phyloP scores from a whole-genome alignment of 2,329 filamentous ascomycete species.

The Hypoxylon sp. region DNA sequence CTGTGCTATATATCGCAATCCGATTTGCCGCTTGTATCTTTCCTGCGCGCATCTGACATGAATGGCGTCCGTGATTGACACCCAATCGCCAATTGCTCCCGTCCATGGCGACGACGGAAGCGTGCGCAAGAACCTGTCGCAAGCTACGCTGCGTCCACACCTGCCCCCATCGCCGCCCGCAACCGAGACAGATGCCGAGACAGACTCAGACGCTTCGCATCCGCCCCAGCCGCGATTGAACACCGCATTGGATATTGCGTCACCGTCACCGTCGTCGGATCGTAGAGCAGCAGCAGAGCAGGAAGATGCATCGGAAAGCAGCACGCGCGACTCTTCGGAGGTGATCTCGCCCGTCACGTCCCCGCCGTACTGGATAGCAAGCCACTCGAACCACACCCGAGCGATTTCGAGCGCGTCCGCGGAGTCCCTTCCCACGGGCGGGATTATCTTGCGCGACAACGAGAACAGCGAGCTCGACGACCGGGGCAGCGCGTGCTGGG shows the following conservation, averaged over 20 bases:
- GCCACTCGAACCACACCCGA: slow-evolving; percentile 55
- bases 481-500: slow-evolving; percentile 69
- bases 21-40: slow-evolving; percentile 16
- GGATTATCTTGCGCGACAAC: slow-evolving; percentile 75
- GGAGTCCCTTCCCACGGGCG: slow-evolving; percentile 64
- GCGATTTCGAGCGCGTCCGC: slow-evolving; percentile 64
- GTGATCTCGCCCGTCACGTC: slow-evolving; percentile 52
- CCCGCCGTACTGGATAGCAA: slow-evolving; percentile 59
- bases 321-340: slow-evolving; percentile 33
- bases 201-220: slow-evolving; percentile 45
- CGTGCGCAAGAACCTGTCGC: slow-evolving; percentile 43
- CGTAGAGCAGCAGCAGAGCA: slow-evolving; percentile 14
- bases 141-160: slow-evolving; percentile 45
- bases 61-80: slow-evolving; percentile 45
- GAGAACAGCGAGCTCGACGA: slow-evolving; percentile 66
- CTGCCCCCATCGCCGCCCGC: slow-evolving; percentile 51
- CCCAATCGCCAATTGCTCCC: slow-evolving; percentile 13
- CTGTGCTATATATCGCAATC: slow-evolving; percentile 12
- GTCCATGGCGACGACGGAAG: slow-evolving; percentile 12
- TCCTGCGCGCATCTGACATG: slow-evolving; percentile 27
- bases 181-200: slow-evolving; percentile 51
- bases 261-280: slow-evolving; percentile 12
- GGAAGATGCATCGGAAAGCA: background rate
- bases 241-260: background rate
- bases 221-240: slow-evolving; percentile 21